phyloP scores from a whole-genome alignment of 345 rosid species.

The Hypericum androsaemum region DNA sequence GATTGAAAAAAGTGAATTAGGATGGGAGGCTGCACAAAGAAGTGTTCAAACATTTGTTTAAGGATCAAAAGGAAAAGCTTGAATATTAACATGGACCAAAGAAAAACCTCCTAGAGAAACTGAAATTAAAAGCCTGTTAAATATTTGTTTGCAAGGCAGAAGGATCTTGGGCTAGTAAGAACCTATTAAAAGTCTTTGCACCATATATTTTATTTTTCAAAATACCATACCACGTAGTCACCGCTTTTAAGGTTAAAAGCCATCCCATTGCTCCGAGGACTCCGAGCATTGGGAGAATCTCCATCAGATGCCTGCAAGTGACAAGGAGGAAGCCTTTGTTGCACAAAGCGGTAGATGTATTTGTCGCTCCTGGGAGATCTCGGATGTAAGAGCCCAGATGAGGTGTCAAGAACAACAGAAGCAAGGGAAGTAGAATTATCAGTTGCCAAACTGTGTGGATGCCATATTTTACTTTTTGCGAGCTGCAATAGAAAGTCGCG shows the following conservation, averaged over 20 bases:
- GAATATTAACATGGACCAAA: too few species aligned
- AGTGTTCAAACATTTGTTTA: too few species aligned
- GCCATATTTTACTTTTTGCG: conserved; percentile 46
- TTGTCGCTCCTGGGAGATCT: conserved; percentile 40
- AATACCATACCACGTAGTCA: conserved; percentile 69
- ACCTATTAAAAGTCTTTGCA: too few species aligned
- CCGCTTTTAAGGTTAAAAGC: conserved; percentile 62
- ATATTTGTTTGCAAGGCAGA: too few species aligned
- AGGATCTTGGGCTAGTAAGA: too few species aligned
- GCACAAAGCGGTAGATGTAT: conserved; percentile 68
- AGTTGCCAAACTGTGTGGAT: conserved; percentile 32
- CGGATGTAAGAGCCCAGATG: conserved; percentile 30
- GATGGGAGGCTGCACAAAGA: too few species aligned
- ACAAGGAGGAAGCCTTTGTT: conserved; percentile 25
- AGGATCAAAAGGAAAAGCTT: too few species aligned
- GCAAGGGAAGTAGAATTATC: conserved; percentile 43
- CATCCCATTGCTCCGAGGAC: conserved; percentile 35
- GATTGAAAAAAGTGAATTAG: too few species aligned
- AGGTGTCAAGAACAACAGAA: conserved; percentile 68
- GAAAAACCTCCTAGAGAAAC: too few species aligned
- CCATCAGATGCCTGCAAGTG: conserved; percentile 23
- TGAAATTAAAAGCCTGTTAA: too few species aligned
- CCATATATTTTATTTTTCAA: conserved; percentile 3
- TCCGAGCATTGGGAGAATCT: conserved; percentile 21
- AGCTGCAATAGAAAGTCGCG: conserved; percentile 35